phyloP scores from a whole-genome alignment of 2,329 filamentous ascomycete species.

The Trichoderma atrobrunneum region DNA sequence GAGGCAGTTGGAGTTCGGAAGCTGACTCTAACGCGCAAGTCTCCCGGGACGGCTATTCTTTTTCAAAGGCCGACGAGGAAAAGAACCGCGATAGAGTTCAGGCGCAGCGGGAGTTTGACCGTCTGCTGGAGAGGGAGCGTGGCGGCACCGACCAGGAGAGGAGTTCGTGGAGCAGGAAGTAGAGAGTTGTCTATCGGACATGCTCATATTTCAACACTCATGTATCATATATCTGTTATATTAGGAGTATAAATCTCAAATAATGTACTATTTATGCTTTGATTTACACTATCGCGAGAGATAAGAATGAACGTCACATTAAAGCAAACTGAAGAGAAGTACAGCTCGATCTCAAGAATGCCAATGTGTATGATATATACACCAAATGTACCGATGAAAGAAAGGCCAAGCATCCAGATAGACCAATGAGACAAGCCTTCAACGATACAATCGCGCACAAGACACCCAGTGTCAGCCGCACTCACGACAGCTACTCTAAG shows the following conservation, averaged over 20 bases:
- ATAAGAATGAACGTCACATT: neutral
- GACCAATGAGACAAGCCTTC: neutral
- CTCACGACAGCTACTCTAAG: neutral
- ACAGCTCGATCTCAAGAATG: neutral
- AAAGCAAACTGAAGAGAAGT: neutral
- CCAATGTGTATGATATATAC: neutral
- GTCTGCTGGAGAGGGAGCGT: slow-evolving; percentile 46
- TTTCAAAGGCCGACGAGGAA: slow-evolving; percentile 38
- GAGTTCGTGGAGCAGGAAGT: slow-evolving; percentile 28
- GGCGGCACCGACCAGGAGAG: slow-evolving; percentile 30
- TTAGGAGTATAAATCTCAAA: neutral
- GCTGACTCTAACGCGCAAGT: slow-evolving; percentile 27
- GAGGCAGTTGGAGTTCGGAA: slow-evolving; percentile 24
- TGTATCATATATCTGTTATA: neutral
- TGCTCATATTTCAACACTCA: neutral
- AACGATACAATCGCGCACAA: neutral
- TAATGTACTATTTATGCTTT: neutral
- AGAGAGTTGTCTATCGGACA: neutral
- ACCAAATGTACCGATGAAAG: neutral
- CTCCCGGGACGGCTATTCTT: slow-evolving; percentile 34
- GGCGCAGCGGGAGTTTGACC: slow-evolving; percentile 52
- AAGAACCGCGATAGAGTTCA: slow-evolving; percentile 41
- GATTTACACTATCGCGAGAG: neutral
- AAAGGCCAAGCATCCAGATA: neutral
- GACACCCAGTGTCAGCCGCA: neutral